Conservation (phyloP, 345 rosid genomes). For the Eucalyptus cladocalyx region DNA sequence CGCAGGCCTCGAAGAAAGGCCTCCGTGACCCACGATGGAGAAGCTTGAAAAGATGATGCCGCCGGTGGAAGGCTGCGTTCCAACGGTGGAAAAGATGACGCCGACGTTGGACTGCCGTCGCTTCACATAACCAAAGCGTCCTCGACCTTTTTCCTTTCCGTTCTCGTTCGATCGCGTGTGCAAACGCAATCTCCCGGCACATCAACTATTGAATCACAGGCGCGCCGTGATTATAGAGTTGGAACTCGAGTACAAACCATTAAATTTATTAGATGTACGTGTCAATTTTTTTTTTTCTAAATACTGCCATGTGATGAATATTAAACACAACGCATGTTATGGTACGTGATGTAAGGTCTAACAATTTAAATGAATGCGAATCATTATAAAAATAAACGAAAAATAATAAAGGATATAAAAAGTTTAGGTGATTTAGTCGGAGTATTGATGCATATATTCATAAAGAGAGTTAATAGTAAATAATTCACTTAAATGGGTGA, state of each 20-base stretch:
- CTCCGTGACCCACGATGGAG: background rate
- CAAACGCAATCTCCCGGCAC: background rate
- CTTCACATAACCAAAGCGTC: background rate
- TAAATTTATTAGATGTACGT: no score
- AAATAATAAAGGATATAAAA: no score
- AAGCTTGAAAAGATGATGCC: background rate
- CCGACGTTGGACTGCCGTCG: background rate
- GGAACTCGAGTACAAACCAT: background rate
- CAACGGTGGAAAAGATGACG: background rate
- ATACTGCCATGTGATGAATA: background rate
- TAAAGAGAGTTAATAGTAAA: no score
- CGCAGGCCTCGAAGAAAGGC: no score
- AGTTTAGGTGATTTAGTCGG: rapidly evolving
- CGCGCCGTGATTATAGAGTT: background rate
- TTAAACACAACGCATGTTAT: no score
- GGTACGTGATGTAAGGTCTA: background rate
- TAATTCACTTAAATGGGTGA: no score
- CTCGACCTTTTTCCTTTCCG: background rate
- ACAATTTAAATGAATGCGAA: background rate
- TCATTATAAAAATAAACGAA: no score
- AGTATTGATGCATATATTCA: no score
- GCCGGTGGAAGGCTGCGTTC: background rate
- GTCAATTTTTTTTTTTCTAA: no score
- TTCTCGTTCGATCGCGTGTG: background rate
- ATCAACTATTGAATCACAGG: background rate